Evolutionary conservation across 441 rosid species (phyloP).

Genomic region (Manihot esculenta): DNA sequence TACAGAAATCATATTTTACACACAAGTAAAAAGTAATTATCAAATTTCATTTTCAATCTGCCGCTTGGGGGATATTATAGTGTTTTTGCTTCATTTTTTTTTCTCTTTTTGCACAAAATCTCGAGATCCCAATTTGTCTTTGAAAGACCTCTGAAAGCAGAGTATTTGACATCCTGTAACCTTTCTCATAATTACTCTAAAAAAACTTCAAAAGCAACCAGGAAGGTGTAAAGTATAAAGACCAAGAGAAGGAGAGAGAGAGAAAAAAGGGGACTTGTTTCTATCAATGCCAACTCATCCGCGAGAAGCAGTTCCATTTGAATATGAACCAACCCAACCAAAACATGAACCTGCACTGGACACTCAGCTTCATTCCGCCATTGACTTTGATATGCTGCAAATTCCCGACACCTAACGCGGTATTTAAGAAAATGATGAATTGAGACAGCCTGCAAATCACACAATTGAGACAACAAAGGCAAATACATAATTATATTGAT

Average conservation of each 20-base stretch:
- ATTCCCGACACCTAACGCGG: background rate
- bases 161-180: too few relatives aligned
- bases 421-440: background rate
- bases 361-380: constrained; percentile 38
- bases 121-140: background rate
- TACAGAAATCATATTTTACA: too few relatives aligned
- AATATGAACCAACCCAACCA: constrained; percentile 8
- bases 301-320: too few relatives aligned
- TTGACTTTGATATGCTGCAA: constrained; percentile 30
- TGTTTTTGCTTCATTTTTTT: too few relatives aligned
- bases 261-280: constrained; percentile 11
- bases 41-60: background rate
- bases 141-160: background rate
- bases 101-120: too few relatives aligned
- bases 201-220: too few relatives aligned
- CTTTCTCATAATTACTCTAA: too few relatives aligned
- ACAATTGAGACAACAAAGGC: background rate
- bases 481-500: background rate
- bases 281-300: too few relatives aligned
- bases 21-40: too few relatives aligned
- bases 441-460: background rate
- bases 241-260: background rate
- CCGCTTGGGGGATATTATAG: too few relatives aligned
- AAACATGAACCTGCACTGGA: constrained; percentile 29
- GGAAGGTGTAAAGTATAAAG: too few relatives aligned